Evolutionary conservation across 2,329 filamentous ascomycete genomes (phyloP), one percentile per base, ranked within the genome.

Genomic region (Celoporthe dispersa): DNA sequence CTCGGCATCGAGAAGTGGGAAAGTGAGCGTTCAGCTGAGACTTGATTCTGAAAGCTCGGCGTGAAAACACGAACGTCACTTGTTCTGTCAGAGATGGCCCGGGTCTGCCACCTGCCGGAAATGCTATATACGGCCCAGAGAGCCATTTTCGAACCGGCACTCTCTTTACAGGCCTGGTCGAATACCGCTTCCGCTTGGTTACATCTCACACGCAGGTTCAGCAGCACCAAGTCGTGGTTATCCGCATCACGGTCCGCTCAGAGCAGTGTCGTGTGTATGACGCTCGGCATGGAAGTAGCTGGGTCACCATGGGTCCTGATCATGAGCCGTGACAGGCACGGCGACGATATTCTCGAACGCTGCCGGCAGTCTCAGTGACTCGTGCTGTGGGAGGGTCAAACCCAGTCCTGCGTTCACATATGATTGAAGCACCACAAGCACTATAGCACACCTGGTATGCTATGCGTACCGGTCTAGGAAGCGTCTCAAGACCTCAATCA

Each of bases 401-500:
- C 16, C 19, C 6, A 12, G 16, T 44, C 11, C 51, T 16, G 51
- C 25, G 51, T 12, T 14, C 5, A 31, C 53, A 2, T 57, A 16
- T 31, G 14, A 57, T 57, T 57, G 53, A 19, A 33, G 28, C 53
- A 57, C 28, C 28, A 57, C 28, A 7, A 57, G 14, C 33, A 33
- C 28, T 31, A 57, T 33, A 57, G 7, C 14, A 33, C 28, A 16
- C 53, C 9, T 31, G 14, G 14, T 31, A 31, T 33, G 53, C 25
- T 31, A 57, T 31, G 53, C 28, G 16, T 6, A 12, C 14, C 25
- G 14, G 25, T 31, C 25, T 31, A 19, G 53, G 53, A 31, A 31
- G 53, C 33, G 53, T 57, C 53, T 57, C 53, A 57, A 31, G 53
- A 55, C 16, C 28, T 57, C 53, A 57, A 57, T 31, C 25, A 55